Evolutionary conservation across 371 early-diverging fungal species (phyloP).

Genomic region (Mortierella sp.): DNA sequence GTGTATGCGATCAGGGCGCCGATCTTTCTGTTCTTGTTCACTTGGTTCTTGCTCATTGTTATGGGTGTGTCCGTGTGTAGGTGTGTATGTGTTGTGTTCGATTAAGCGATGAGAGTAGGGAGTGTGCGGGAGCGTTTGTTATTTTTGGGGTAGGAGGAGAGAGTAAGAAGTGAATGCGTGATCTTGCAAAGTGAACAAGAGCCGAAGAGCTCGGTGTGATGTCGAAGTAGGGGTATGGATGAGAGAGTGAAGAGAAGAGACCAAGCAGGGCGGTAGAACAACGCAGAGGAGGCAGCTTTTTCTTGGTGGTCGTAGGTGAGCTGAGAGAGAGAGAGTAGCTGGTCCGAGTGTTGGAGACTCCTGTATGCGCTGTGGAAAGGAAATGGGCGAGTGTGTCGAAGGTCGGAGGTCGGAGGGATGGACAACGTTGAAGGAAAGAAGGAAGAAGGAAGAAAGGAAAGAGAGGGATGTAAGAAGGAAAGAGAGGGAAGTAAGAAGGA

Average conservation of each 20-base stretch:
- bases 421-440: background rate
- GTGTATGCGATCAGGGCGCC: conserved; percentile 48
- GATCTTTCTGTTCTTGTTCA: conserved; percentile 36
- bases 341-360: background rate
- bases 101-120: background rate
- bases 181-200: conserved; percentile 57
- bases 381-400: background rate
- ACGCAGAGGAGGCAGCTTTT: background rate
- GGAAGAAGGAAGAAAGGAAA: background rate
- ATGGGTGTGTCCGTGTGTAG: no score
- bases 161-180: background rate
- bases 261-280: background rate
- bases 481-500: background rate
- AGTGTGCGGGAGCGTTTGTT: background rate
- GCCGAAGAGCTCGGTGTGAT: background rate
- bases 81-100: background rate
- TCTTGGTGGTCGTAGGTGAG: background rate
- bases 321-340: background rate
- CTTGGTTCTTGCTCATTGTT: conserved; percentile 39
- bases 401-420: background rate
- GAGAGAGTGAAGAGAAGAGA: conserved; percentile 6
- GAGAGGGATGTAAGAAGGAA: background rate
- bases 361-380: background rate
- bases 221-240: background rate
- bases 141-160: background rate